Percentiles rank a stretch among this genome's conserved stretches.
Conservation (phyloP, 164 flowering plant genomes). For the Cinnamomum chago region DNA sequence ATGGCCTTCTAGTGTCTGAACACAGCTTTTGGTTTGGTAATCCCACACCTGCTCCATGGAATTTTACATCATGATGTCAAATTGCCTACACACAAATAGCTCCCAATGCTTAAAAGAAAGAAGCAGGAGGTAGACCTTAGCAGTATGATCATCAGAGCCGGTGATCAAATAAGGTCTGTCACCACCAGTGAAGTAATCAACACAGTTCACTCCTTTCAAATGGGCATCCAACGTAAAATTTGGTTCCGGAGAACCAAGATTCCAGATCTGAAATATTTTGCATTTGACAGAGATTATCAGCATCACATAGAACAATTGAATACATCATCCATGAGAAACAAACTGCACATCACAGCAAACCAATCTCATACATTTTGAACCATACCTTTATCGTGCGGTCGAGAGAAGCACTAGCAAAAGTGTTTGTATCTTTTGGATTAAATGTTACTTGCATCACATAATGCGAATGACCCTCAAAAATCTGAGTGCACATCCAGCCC, state of each 20-base stretch:
- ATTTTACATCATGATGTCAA: slow-evolving; percentile 8
- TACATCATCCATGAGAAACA: not conserved
- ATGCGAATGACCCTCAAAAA: slow-evolving; percentile 94
- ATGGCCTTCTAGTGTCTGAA: slow-evolving; percentile 91
- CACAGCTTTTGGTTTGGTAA: slow-evolving; percentile 88
- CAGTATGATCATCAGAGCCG: slow-evolving; percentile 98
- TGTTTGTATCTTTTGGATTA: slow-evolving; percentile 93
- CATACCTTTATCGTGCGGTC: slow-evolving; percentile 92
- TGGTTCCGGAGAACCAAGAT: slow-evolving; percentile 90
- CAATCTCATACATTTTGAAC: not conserved
- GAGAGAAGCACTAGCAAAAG: slow-evolving; percentile 97
- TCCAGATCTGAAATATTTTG: slow-evolving; percentile 63
- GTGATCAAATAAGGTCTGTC: slow-evolving; percentile 84
- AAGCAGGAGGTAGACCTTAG: slow-evolving; percentile 49
- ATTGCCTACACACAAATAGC: not conserved
- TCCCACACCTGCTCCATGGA: slow-evolving; percentile 73
- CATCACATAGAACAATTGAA: not conserved
- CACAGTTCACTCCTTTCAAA: slow-evolving; percentile 92
- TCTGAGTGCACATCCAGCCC: slow-evolving; percentile 82
- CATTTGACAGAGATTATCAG: not conserved
- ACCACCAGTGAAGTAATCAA: slow-evolving; percentile 88
- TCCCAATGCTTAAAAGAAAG: not conserved
- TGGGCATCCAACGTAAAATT: slow-evolving; percentile 92
- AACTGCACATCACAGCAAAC: not conserved
- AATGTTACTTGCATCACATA: slow-evolving; percentile 97